Conservation (phyloP, 176 grass and related monocot genomes). For the Canna indica region DNA sequence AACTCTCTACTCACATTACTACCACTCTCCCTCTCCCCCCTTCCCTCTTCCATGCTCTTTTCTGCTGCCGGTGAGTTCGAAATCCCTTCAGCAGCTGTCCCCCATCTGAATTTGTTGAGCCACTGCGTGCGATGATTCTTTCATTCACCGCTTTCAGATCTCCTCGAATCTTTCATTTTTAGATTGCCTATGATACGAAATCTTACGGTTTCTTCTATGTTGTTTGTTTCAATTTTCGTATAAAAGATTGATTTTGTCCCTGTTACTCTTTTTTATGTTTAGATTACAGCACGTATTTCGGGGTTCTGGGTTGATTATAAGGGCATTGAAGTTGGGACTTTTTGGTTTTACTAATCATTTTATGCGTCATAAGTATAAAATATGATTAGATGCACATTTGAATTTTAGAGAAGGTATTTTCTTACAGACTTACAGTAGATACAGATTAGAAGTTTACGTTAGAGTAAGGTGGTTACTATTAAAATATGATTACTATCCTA, state of each 20-base stretch:
- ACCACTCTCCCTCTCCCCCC: neutral
- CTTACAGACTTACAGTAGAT: neutral
- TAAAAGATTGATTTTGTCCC: neutral
- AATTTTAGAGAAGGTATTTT: neutral
- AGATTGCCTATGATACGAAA: neutral
- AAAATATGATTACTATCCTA: no score
- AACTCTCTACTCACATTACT: neutral
- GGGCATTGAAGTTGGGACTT: neutral
- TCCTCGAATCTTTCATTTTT: neutral
- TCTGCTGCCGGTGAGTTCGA: neutral
- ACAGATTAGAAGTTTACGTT: neutral
- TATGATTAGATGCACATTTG: neutral
- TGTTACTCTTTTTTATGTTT: neutral
- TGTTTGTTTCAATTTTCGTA: neutral
- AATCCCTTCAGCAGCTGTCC: neutral
- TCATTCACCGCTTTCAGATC: no score
- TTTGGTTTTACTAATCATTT: neutral
- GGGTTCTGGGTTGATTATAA: neutral
- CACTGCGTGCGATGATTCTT: neutral
- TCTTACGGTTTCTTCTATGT: neutral
- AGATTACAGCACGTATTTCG: neutral
- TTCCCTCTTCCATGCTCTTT: neutral
- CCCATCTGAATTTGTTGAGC: neutral
- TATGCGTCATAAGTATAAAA: neutral
- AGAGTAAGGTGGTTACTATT: neutral